phyloP scores from a whole-genome alignment of 1,284 basidiomycete genomes.

The Microbotryomycetes sp. region DNA sequence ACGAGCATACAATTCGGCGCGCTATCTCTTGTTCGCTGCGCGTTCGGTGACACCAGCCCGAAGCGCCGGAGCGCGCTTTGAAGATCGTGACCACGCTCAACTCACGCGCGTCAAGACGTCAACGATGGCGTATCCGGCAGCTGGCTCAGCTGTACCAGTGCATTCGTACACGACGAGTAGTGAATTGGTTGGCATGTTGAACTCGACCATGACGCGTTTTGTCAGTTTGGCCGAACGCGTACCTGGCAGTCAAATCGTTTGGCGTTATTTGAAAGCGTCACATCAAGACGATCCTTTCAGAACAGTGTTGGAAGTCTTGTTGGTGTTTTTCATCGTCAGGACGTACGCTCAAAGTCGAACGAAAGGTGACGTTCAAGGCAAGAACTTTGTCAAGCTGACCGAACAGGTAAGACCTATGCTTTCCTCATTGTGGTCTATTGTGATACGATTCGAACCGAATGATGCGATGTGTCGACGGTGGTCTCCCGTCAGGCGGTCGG shows the following conservation, averaged over 20 bases:
- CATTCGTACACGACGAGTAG: neutral
- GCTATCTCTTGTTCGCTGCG: neutral
- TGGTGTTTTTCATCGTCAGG: constrained; percentile 80
- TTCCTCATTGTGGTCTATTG: too few species aligned
- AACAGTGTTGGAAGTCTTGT: constrained; percentile 80
- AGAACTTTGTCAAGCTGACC: constrained; percentile 82
- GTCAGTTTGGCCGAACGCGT: constrained; percentile 24
- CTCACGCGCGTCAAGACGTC: too few species aligned
- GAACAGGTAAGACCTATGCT: constrained; percentile 84
- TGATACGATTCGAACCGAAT: too few species aligned
- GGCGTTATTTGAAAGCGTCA: constrained; percentile 45
- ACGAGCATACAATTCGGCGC: too few species aligned
- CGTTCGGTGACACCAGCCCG: too few species aligned
- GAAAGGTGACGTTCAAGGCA: constrained; percentile 73
- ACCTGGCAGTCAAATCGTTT: constrained; percentile 44
- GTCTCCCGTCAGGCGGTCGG: too few species aligned
- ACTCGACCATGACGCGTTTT: neutral
- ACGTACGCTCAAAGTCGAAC: constrained; percentile 86
- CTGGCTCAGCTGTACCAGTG: neutral
- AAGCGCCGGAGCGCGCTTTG: neutral
- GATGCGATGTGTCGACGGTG: too few species aligned
- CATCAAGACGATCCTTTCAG: constrained; percentile 63
- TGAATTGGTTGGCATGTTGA: neutral
- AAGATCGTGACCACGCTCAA: neutral
- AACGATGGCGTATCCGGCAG: neutral